phyloP scores from a whole-genome alignment of 352 stramenopile genomes.

The Sclerospora graminicola region DNA sequence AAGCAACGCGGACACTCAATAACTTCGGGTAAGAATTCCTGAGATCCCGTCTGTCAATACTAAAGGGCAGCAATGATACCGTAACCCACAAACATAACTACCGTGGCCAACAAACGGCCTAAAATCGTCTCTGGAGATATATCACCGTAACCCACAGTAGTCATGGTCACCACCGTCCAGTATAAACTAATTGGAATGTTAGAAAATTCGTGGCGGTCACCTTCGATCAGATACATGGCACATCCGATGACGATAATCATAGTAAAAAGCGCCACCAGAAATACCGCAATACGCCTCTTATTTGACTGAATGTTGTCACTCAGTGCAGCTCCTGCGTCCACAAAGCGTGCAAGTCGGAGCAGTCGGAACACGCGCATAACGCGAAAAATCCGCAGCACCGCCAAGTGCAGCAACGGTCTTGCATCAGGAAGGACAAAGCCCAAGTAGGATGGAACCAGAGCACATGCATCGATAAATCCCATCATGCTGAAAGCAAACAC shows the following conservation, averaged over 20 bases:
- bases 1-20: constrained; percentile 71
- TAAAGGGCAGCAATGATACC: constrained; percentile 80
- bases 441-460: constrained; percentile 69
- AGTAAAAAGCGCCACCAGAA: constrained; percentile 61
- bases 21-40: constrained; percentile 47
- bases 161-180: constrained; percentile 84
- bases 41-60: constrained; percentile 46
- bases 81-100: constrained; percentile 85
- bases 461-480: constrained; percentile 67
- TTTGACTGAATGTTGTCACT: constrained; percentile 76
- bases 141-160: constrained; percentile 80
- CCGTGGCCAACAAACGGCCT: constrained; percentile 64
- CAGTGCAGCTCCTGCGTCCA: constrained; percentile 51
- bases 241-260: constrained; percentile 78
- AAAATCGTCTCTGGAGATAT: constrained; percentile 75
- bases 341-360: constrained; percentile 58
- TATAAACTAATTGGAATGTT: constrained; percentile 85
- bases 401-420: constrained; percentile 49
- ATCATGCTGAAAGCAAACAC: constrained; percentile 60
- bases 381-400: constrained; percentile 66
- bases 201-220: constrained; percentile 65
- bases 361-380: constrained; percentile 73
- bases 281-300: constrained; percentile 69
- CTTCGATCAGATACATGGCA: constrained; percentile 80
- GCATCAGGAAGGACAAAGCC: constrained; percentile 45